Conservation (phyloP, 1,284 basidiomycete species). For the Trametes hirsuta region DNA sequence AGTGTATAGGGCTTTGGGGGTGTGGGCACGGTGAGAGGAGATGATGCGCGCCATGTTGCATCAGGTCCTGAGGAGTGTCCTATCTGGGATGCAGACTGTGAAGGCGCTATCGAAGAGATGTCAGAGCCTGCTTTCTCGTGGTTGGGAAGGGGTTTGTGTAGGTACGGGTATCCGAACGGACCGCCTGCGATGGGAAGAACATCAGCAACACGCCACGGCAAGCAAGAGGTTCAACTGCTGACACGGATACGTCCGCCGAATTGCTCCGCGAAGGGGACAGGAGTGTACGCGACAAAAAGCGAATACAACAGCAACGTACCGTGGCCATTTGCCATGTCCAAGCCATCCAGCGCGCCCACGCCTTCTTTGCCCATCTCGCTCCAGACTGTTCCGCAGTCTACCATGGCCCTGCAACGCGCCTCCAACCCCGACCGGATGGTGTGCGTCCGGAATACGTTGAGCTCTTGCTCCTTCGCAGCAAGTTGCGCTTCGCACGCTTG, state of each 20-base stretch:
- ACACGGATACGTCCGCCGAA: slow-evolving; percentile 5
- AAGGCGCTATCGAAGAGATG: slow-evolving; percentile 43
- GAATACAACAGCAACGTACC: slow-evolving; percentile 24
- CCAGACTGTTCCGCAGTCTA: slow-evolving; percentile 70
- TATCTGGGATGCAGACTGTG: slow-evolving; percentile 50
- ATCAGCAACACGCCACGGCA: not conserved
- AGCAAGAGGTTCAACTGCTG: not conserved
- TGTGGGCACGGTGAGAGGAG: slow-evolving; percentile 9
- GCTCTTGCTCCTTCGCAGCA: slow-evolving; percentile 64
- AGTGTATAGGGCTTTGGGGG: slow-evolving; percentile 30
- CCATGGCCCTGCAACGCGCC: slow-evolving; percentile 61
- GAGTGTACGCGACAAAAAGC: not conserved
- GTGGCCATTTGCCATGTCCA: slow-evolving; percentile 32
- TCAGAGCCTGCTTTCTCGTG: slow-evolving; percentile 34
- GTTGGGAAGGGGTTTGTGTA: slow-evolving; percentile 28
- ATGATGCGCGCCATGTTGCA: slow-evolving; percentile 7
- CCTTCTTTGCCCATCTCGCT: slow-evolving; percentile 65
- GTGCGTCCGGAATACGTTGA: slow-evolving; percentile 52
- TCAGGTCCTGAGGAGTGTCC: slow-evolving; percentile 9
- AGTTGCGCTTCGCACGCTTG: slow-evolving; percentile 79
- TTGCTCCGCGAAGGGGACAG: not conserved
- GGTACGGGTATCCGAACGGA: slow-evolving; percentile 23
- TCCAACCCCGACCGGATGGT: slow-evolving; percentile 65
- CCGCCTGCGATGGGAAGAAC: slow-evolving; percentile 2
- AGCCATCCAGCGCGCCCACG: slow-evolving; percentile 43